Conservation (phyloP, 1,139 yeast genomes). For the Magnusiomyces magnusii region DNA sequence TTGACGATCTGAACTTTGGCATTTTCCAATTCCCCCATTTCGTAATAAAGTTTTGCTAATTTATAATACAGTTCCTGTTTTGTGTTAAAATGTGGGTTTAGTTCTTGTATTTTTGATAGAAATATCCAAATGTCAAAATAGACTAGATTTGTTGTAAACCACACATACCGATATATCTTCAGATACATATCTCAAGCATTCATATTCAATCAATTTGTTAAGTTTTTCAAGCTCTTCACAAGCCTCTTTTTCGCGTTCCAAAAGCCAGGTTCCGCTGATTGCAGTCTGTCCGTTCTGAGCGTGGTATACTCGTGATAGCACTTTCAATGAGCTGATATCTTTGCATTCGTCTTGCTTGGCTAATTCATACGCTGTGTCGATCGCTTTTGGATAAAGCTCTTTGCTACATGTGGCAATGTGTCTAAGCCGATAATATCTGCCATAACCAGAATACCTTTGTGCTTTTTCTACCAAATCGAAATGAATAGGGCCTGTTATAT, state of each 20-base stretch:
- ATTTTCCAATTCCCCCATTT: slow-evolving; percentile 2
- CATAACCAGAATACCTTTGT: slow-evolving; percentile 9
- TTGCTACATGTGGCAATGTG: slow-evolving; percentile 9
- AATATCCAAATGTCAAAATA: no score
- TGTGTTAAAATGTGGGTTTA: no score
- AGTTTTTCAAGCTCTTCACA: not conserved
- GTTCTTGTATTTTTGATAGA: no score
- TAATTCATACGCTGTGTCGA: not conserved
- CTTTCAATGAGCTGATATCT: not conserved
- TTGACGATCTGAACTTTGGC: slow-evolving; percentile 1
- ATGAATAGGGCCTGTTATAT: slow-evolving; percentile 8
- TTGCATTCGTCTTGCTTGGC: not conserved
- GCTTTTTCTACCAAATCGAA: slow-evolving; percentile 6
- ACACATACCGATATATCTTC: not conserved
- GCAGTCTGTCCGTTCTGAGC: not conserved
- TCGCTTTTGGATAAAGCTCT: slow-evolving; percentile 1
- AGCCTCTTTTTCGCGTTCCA: not conserved
- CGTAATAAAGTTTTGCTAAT: not conserved
- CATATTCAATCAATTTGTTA: not conserved
- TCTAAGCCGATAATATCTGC: slow-evolving; percentile 9
- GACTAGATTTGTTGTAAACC: not conserved
- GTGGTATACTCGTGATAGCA: not conserved
- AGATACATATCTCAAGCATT: not conserved
- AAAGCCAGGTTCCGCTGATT: not conserved
- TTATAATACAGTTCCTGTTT: not conserved